phyloP scores from a whole-genome alignment of 176 grass and related monocot genomes.

The bread wheat (Triticum aestivum) region IWGSC_CS_RefSeq_v2.1 NC_057814.1:488167085-488167584 shows the following conservation, averaged over 20 bases:
- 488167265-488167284: slow-evolving; percentile 54
- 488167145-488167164: slow-evolving; percentile 64
- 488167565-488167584: slow-evolving; percentile 45
- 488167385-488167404: slow-evolving; percentile 42
- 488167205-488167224: slow-evolving; percentile 49
- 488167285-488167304: slow-evolving; percentile 45
- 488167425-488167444: slow-evolving; percentile 62
- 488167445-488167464: slow-evolving; percentile 64
- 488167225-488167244: slow-evolving; percentile 27
- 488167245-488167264: slow-evolving; percentile 53
- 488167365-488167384: slow-evolving; percentile 57
- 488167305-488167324: slow-evolving; percentile 47
- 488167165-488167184: slow-evolving; percentile 53
- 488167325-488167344: slow-evolving; percentile 47
- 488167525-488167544: slow-evolving; percentile 44
- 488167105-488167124: slow-evolving; percentile 41
- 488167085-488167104: slow-evolving; percentile 39
- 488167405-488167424: slow-evolving; percentile 32
- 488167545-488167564: slow-evolving; percentile 75
- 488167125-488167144: slow-evolving; percentile 56
- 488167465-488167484: slow-evolving; percentile 53
- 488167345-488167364: slow-evolving; percentile 53
- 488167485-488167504: slow-evolving; percentile 47
- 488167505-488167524: slow-evolving; percentile 55
- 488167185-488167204: slow-evolving; percentile 49